Base-by-base conservation (phyloP, 2,329 filamentous ascomycete genomes). In the Orbilia oligospora region DNA sequence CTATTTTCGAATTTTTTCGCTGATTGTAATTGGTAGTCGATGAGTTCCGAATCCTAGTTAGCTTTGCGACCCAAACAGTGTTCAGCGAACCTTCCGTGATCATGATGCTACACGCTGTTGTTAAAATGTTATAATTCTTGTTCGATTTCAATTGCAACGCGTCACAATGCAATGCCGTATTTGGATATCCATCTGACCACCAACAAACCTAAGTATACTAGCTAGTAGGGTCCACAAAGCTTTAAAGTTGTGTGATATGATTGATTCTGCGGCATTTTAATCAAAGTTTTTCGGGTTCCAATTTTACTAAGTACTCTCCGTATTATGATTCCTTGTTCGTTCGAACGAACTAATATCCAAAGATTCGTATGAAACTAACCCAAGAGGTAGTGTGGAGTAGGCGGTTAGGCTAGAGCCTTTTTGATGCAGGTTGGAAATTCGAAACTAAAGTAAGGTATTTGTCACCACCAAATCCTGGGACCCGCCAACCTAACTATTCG, bases 401-500 rank as follows among this genome's bases (percentile, higher is more conserved):
- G 70, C 58, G 67, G 67, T 51, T 71, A 65, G 56, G 36, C 27
- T 33, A 58, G 30, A 44, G 18, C 36, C 36, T 8, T 61, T 61
- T 18, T 12, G 30, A 46, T 56, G 56, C 41, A 65, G 55, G 33
- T 55, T 56, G 58, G 66, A 27, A 75, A 64, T 55, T 46, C 33
- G 64, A 64, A 68, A 72, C 38, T 36, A 36, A 41, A 36, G 67
- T 27, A 67, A 36, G 72, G 73, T 77, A 77, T 77, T 77, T 77
- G 73, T 77, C 73, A 77, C 73, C 51, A 38, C 63, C 66, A 56
- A 64, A 77, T 77, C 73, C 72, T 51, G 71, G 58, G 65, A 76
- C 66, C 65, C 67, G 67, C 72, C 53, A 61, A 65, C 27, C 27
- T 48, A 30, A 44, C 51, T 30, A 33, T 48, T 66, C 73, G 67